Evolutionary conservation across 2,329 filamentous ascomycete genomes (phyloP), one percentile per base, ranked within the genome.

Genomic region (Nemania sp.): DNA sequence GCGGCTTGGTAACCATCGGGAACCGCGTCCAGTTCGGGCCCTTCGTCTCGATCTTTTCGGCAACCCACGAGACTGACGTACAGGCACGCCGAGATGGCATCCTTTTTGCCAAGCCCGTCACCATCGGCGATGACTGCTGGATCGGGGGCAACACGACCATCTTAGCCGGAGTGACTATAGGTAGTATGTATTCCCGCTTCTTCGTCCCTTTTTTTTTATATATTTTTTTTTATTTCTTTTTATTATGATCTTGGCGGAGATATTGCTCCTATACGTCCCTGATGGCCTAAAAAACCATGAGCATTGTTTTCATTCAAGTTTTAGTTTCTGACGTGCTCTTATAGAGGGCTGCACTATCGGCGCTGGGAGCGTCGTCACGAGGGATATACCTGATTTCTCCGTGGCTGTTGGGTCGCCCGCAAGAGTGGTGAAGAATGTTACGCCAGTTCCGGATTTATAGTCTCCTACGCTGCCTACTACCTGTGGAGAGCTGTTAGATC

Each of bases 11-110:
- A 47, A 82, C 78, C 3, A 91, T 94, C 54, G 92, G 92, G 0
- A 85, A 90, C 27, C 86, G 92, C 29, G 92, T 92, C 1, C 80
- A 92, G 71, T 85, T 94, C 62, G 93, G 91, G 0, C 91, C 92
- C 0, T 90, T 89, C 73, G 91, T 94, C 0, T 87, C 83, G 57
- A 86, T 96, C 63, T 93, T 88, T 75, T 87, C 88, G 1, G 92
- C 88, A 0, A 91, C 88, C 0, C 93, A 96, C 77, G 91, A 92
- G 56, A 82, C 91, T 0, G 91, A 91, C 72, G 82, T 86, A 0
- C 80, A 82, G 61, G 83, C 80, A 1, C 81, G 85, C 20, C 79
- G 84, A 26, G 81, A 85, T 43, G 78, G 78, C 18, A 78, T 85
- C 61, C 84, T 86, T 71, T 86, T 82, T 64, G 85, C 83, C 0